Conservation (phyloP, 2,329 filamentous ascomycete species). For the Colletotrichum viniferum region DNA sequence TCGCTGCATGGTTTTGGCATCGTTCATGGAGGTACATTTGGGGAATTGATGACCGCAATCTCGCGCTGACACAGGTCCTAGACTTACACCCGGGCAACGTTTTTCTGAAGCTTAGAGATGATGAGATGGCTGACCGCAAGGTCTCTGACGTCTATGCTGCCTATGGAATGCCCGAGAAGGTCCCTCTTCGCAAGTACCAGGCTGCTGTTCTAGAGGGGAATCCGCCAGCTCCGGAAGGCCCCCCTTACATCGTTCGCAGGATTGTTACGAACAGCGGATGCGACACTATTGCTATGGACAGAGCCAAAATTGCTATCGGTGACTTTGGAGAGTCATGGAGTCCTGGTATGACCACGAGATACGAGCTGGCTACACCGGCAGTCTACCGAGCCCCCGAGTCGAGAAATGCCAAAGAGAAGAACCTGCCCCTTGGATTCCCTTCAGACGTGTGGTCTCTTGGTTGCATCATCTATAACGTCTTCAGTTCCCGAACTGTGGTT, state of each 20-base stretch:
- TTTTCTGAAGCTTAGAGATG: background rate
- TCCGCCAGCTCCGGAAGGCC: background rate
- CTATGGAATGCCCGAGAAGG: background rate
- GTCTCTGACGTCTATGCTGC: background rate
- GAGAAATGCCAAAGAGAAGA: background rate
- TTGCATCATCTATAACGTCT: background rate
- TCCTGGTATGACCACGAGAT: background rate
- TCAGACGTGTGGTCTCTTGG: background rate
- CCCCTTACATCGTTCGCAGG: background rate
- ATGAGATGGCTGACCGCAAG: background rate
- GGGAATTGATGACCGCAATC: background rate
- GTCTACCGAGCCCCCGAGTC: background rate
- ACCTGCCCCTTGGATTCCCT: background rate
- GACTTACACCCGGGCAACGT: background rate
- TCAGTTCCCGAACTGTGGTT: background rate
- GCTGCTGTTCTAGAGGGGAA: background rate
- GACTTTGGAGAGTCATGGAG: background rate
- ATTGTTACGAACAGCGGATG: background rate
- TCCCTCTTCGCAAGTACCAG: background rate
- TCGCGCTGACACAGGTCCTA: background rate
- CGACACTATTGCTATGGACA: background rate
- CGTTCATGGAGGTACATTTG: background rate
- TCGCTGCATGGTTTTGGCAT: rapidly evolving
- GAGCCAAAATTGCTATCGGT: background rate
- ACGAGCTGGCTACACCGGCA: background rate